phyloP scores from a whole-genome alignment of 495 filamentous ascomycete genomes.

The Aspergillus incahuasiensis region DNA sequence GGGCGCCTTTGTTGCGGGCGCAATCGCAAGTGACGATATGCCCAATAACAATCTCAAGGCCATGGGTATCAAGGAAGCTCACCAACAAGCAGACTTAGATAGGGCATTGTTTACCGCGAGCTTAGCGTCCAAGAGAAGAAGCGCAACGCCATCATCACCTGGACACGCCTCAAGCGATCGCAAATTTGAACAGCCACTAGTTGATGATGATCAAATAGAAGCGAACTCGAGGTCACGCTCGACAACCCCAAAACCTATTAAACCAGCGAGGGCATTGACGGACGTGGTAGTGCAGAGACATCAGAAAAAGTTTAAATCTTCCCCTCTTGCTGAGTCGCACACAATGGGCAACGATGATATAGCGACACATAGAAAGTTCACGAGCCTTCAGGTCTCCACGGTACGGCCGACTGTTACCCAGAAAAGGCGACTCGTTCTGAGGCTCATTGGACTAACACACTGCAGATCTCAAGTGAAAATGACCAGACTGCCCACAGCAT shows the following conservation, averaged over 20 bases:
- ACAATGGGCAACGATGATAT: slow-evolving; percentile 11
- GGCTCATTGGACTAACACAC: neutral
- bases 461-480: neutral
- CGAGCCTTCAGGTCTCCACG: neutral
- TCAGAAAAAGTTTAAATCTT: slow-evolving; percentile 30
- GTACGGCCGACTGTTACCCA: neutral
- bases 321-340: slow-evolving; percentile 29
- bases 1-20: neutral
- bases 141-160: neutral
- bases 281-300: slow-evolving; percentile 13
- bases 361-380: neutral
- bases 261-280: slow-evolving; percentile 6
- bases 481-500: too few relatives aligned
- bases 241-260: neutral
- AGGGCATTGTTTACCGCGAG: slow-evolving; percentile 27
- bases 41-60: neutral
- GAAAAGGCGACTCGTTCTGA: neutral
- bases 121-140: slow-evolving; percentile 22
- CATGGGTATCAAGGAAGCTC: neutral
- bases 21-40: neutral
- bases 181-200: neutral
- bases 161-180: neutral
- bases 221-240: neutral
- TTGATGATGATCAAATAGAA: neutral
- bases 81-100: slow-evolving; percentile 23